These are phyloP conservation scores for Xylaria arbuscula DNA, from an alignment of 2,329 filamentous ascomycete species.

Conservation along the genomic window DNA sequence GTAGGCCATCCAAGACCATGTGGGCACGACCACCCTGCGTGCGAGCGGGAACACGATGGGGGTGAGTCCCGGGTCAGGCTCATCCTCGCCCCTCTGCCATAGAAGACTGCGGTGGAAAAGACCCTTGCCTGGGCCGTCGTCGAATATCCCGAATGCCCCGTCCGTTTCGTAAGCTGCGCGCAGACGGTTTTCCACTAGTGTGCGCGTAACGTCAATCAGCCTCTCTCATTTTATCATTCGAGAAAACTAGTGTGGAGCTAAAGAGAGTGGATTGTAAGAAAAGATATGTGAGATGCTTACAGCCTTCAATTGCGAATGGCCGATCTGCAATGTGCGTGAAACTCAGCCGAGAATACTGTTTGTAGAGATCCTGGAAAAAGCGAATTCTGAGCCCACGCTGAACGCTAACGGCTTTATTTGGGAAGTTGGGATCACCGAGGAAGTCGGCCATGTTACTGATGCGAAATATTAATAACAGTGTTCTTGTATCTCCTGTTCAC, in stretches of 20 bases:
- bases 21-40: slow-evolving; percentile 16
- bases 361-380: slow-evolving; percentile 32
- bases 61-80: not conserved
- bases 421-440: slow-evolving; percentile 47
- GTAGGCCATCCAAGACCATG: slow-evolving; percentile 38
- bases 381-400: slow-evolving; percentile 24
- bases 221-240: not conserved
- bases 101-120: slow-evolving; percentile 33
- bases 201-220: not conserved
- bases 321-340: slow-evolving; percentile 31
- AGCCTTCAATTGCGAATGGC: slow-evolving; percentile 31
- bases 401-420: slow-evolving; percentile 18
- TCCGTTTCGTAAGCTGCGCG: slow-evolving; percentile 16
- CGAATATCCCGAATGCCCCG: slow-evolving; percentile 34
- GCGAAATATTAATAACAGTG: not conserved
- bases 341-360: slow-evolving; percentile 23
- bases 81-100: slow-evolving; percentile 24
- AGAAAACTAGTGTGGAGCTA: not conserved
- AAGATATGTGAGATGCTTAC: not conserved
- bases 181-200: slow-evolving; percentile 31
- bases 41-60: slow-evolving; percentile 20
- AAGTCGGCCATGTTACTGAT: slow-evolving; percentile 43
- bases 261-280: not conserved
- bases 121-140: slow-evolving; percentile 24
- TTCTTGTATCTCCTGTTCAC: not conserved